A percentile compares a stretch with the other conserved stretches of the same genome.
phyloP scores from a whole-genome alignment of 495 filamentous ascomycete genomes.

The Collariella sp. region DNA sequence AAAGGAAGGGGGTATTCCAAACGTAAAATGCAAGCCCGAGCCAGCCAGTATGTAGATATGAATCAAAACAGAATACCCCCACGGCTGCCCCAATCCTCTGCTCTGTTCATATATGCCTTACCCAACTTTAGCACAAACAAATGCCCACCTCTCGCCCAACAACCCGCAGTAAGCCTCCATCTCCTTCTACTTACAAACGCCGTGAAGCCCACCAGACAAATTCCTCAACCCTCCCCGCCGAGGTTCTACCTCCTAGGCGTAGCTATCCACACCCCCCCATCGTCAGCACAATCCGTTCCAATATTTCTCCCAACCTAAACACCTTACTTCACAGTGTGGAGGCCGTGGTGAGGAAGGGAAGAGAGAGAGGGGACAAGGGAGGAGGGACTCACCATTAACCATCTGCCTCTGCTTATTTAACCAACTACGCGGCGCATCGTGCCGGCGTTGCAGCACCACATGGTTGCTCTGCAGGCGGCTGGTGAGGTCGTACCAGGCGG shows the following conservation, averaged over 20 bases:
- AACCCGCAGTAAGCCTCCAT: no score
- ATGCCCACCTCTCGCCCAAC: no score
- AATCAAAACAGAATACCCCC: no score
- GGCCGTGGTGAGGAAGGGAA: not conserved
- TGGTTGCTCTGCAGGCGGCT: constrained; percentile 81
- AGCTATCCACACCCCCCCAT: constrained; percentile 18
- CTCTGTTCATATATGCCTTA: no score
- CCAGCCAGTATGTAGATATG: no score
- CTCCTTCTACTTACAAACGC: no score
- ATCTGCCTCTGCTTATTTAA: constrained; percentile 77
- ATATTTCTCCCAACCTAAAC: not conserved
- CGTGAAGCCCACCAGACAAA: no score
- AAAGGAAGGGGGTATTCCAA: no score
- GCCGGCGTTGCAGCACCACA: constrained; percentile 62
- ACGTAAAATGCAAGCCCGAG: no score
- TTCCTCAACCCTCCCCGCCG: constrained; percentile 14
- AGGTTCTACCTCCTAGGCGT: constrained; percentile 42
- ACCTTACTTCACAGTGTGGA: not conserved
- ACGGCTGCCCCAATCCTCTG: no score
- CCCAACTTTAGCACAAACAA: no score
- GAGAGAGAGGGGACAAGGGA: not conserved
- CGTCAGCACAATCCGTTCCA: not conserved
- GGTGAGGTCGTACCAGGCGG: constrained; percentile 87
- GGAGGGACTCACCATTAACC: constrained; percentile 45
- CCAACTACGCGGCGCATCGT: constrained; percentile 80